phyloP scores from a whole-genome alignment of 306 rosid genomes.

The Prunus salicina region DNA sequence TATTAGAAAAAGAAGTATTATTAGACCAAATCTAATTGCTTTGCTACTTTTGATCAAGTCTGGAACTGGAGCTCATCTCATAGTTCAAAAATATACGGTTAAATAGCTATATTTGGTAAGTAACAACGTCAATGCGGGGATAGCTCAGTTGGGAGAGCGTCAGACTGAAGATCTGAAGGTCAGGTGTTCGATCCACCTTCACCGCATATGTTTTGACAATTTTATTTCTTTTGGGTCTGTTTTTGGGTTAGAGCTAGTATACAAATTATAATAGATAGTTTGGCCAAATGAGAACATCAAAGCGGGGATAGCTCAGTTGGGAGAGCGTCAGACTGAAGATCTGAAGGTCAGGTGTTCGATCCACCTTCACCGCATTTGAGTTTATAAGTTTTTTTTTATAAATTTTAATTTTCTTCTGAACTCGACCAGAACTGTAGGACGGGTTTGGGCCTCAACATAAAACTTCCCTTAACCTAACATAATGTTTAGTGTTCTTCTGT shows the following conservation, averaged over 20 bases:
- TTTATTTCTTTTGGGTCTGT: background rate
- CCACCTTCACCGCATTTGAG: constrained; percentile 13
- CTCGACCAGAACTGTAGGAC: no score
- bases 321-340: constrained; percentile 22
- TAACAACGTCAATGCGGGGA: background rate
- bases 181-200: constrained; percentile 20
- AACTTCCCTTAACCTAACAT: no score
- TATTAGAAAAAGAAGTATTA: no score
- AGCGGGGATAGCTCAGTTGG: background rate
- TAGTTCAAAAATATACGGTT: background rate
- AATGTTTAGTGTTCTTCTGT: no score
- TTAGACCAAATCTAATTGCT: no score
- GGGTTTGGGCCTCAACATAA: no score
- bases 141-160: constrained; percentile 7
- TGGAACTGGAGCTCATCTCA: background rate
- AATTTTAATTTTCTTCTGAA: no score
- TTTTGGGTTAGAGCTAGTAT: no score
- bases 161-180: constrained; percentile 14
- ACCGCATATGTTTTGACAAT: background rate
- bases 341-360: constrained; percentile 21
- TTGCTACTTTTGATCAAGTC: background rate
- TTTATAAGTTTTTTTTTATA: background rate
- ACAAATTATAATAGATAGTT: no score
- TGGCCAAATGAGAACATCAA: background rate
- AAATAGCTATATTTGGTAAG: no score